Percentiles rank a stretch among this genome's conserved stretches.
Evolutionary conservation across 2,329 filamentous ascomycete genomes (phyloP).

Genomic region (Botrytis fabae): DNA sequence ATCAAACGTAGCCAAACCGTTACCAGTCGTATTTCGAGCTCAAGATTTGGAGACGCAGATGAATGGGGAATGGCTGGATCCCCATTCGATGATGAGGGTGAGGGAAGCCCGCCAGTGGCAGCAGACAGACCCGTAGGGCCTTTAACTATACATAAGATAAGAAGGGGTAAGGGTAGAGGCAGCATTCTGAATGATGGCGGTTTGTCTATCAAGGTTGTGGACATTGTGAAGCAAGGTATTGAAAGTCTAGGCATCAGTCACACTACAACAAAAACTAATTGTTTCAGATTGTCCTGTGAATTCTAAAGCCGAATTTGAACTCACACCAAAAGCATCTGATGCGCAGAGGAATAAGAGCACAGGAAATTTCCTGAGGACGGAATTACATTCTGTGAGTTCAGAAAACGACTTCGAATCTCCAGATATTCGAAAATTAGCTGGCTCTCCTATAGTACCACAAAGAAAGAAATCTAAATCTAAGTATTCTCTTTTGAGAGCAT

Average conservation of each 20-base stretch:
- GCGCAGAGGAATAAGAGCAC: conserved; percentile 32
- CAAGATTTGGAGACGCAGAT: conserved; percentile 27
- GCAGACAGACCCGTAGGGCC: conserved; percentile 37
- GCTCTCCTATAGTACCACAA: conserved; percentile 30
- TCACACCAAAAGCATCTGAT: conserved; percentile 35
- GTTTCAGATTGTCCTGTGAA: background rate
- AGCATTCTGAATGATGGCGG: conserved; percentile 31
- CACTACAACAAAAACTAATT: background rate
- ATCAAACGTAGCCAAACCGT: conserved; percentile 46
- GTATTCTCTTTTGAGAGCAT: conserved; percentile 38
- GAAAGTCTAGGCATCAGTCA: background rate
- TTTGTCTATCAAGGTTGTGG: conserved; percentile 25
- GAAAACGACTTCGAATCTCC: conserved; percentile 27
- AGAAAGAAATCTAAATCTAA: conserved; percentile 37
- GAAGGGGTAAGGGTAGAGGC: conserved; percentile 30
- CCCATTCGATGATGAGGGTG: conserved; percentile 30
- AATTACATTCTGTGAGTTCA: conserved; percentile 28
- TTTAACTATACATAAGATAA: conserved; percentile 37
- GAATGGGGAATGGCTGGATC: conserved; percentile 31
- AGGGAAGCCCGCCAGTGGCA: conserved; percentile 36
- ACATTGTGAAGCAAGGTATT: background rate
- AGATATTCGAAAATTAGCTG: conserved; percentile 1
- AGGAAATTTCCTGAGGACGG: conserved; percentile 35
- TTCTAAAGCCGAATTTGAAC: background rate
- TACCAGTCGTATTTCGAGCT: conserved; percentile 32